These are phyloP conservation scores for Sindora glabra DNA, from an alignment of 306 rosid genomes.

Conservation along the genomic window DNA sequence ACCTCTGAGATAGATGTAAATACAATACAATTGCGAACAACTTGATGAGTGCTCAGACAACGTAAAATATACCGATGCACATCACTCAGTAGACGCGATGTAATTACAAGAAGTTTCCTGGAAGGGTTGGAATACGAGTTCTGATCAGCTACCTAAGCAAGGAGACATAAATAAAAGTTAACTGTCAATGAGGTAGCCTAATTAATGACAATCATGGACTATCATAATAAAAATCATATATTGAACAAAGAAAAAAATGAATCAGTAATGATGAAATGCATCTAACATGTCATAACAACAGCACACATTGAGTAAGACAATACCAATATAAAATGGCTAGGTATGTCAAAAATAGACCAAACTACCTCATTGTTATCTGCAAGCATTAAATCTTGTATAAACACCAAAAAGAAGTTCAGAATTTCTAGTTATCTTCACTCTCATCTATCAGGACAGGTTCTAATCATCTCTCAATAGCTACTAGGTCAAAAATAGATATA, in stretches of 20 bases:
- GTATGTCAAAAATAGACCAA: too few species aligned
- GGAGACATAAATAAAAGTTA: slow-evolving; percentile 9
- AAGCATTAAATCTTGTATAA: too few species aligned
- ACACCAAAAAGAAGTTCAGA: too few species aligned
- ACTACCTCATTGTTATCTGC: too few species aligned
- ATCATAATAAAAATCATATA: neutral
- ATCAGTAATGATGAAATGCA: neutral
- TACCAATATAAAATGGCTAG: too few species aligned
- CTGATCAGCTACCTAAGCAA: slow-evolving; percentile 67
- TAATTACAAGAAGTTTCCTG: slow-evolving; percentile 54
- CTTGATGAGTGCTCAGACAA: slow-evolving; percentile 72
- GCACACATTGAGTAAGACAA: too few species aligned
- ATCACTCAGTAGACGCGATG: slow-evolving; percentile 72
- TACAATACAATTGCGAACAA: slow-evolving; percentile 51
- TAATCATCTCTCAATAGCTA: too few species aligned
- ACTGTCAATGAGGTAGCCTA: neutral
- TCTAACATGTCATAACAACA: too few species aligned
- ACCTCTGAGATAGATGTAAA: slow-evolving; percentile 90
- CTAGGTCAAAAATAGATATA: too few species aligned
- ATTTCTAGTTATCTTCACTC: too few species aligned
- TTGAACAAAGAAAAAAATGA: neutral
- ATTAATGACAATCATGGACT: neutral
- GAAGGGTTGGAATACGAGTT: slow-evolving; percentile 42
- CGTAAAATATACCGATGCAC: slow-evolving; percentile 91
- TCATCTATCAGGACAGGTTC: too few species aligned